These are phyloP conservation scores for Tilletia horrida DNA, from an alignment of 1,284 basidiomycete species.

Conservation along the genomic window DNA sequence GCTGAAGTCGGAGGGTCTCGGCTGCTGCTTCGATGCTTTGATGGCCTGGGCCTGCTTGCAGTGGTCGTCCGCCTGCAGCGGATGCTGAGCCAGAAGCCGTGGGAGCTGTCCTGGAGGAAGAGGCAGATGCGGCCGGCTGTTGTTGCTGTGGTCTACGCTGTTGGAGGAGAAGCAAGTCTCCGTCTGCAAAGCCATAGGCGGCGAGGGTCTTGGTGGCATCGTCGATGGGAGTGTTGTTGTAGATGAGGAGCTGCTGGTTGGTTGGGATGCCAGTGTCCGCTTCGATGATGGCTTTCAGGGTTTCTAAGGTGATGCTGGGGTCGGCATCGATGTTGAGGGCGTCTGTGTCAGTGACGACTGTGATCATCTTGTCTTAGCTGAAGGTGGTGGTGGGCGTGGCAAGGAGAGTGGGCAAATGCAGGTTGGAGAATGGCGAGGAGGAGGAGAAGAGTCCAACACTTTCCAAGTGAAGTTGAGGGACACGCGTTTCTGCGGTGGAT, in stretches of 20 bases:
- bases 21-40: constrained; percentile 68
- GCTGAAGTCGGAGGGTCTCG: constrained; percentile 83
- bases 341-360: constrained; percentile 43
- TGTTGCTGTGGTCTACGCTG: constrained; percentile 15
- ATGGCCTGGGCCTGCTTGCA: neutral
- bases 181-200: constrained; percentile 38
- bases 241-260: constrained; percentile 34
- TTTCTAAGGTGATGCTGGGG: constrained; percentile 44
- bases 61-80: neutral
- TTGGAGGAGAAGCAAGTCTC: constrained; percentile 41
- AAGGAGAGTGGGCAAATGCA: neutral
- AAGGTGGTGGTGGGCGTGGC: neutral
- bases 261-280: constrained; percentile 39
- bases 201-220: constrained; percentile 36
- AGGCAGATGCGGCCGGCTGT: neutral
- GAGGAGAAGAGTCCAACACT: neutral
- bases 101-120: neutral
- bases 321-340: constrained; percentile 47
- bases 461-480: too few species aligned
- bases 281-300: constrained; percentile 47
- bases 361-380: constrained; percentile 36
- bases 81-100: neutral
- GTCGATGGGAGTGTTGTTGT: constrained; percentile 28
- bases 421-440: too few species aligned
- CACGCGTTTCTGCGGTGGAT: too few species aligned